Evolutionary conservation across 192 early-diverging fungal species (phyloP), one percentile per base, ranked within the genome.

Genomic region (Linnemannia hyalina): DNA sequence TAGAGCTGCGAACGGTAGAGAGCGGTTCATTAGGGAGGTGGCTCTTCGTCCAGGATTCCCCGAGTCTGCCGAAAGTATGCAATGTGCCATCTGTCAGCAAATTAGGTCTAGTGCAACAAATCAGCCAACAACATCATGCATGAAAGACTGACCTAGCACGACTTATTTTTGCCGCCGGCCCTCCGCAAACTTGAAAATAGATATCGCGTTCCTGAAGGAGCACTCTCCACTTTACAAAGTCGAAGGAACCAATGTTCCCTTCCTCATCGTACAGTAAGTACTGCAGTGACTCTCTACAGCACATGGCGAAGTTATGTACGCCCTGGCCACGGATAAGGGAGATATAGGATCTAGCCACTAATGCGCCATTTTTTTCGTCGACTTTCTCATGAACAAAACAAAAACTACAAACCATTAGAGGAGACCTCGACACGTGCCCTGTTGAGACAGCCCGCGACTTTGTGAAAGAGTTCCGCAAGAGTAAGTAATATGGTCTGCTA

Each of bases 21-120:
- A 60, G 18, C 81, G 89, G 69, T 94, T 94, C 70, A 73, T 89
- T 32, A 87, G 83, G 29, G 40, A 83, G 15, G 80, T 94, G 73
- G 80, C 88, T 3, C 70, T 54, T 38, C 73, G 75, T 22, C 70
- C 54, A 68, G 84, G 84, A 70, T 76, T 75, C 6, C 20, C 83
- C 41, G 84, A 86, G 47, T 86, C 84, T 6, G 55, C 70, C 2
- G 84, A 86, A 29, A 86, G 84, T 86, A 86, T 13, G 73, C 42
- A 35, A 52, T 52, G 49, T 22, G 49, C 49, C 47, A 49, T 49
- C 11, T 49, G 16, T 13, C 13, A 2, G 13, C 1, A 49, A 4
- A 18, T 0, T 20, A 6, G 0, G 15, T 0, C 13, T 1, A 16
- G 49, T 20, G 36, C 40, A 8, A 35, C 35, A 3, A 54, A 55